Conservation (phyloP, 202 grass and related monocot genomes). For the Panicum hallii region DNA sequence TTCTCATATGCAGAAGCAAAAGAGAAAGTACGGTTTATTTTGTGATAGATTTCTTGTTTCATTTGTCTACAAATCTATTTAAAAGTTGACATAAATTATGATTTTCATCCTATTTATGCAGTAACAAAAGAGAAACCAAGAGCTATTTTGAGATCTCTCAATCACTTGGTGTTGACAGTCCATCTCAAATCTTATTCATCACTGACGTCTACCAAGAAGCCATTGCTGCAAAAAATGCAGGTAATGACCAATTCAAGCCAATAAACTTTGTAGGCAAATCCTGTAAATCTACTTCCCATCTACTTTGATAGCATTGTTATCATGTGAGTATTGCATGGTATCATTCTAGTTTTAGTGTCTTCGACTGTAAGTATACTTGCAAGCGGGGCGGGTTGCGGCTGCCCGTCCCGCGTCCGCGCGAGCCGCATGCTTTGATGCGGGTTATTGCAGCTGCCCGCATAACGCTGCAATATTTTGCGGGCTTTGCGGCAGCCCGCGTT, state of each 20-base stretch:
- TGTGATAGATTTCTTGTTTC: conserved; percentile 23
- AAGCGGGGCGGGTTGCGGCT: no score
- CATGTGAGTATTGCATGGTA: neutral
- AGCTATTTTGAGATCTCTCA: conserved; percentile 87
- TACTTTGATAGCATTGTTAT: neutral
- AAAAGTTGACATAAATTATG: neutral
- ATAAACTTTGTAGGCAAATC: neutral
- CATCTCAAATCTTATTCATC: conserved; percentile 80
- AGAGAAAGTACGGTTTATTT: neutral
- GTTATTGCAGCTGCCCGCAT: no score
- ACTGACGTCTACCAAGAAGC: conserved; percentile 93
- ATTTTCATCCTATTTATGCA: conserved; percentile 47
- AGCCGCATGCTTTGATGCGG: no score
- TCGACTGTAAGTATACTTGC: no score
- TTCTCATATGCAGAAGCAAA: conserved; percentile 18
- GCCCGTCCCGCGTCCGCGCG: no score
- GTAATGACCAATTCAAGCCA: conserved; percentile 47
- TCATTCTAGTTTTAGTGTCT: conserved; percentile 1
- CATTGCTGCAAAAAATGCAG: conserved; percentile 77
- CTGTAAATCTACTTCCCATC: neutral
- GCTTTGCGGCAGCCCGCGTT: no score
- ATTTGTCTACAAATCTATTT: neutral
- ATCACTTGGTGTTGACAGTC: conserved; percentile 79
- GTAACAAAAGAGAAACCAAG: conserved; percentile 84
- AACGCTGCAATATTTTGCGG: no score